Evolutionary conservation across 2,329 filamentous ascomycete genomes (phyloP).

Genomic region (Arthroderma uncinatum): DNA sequence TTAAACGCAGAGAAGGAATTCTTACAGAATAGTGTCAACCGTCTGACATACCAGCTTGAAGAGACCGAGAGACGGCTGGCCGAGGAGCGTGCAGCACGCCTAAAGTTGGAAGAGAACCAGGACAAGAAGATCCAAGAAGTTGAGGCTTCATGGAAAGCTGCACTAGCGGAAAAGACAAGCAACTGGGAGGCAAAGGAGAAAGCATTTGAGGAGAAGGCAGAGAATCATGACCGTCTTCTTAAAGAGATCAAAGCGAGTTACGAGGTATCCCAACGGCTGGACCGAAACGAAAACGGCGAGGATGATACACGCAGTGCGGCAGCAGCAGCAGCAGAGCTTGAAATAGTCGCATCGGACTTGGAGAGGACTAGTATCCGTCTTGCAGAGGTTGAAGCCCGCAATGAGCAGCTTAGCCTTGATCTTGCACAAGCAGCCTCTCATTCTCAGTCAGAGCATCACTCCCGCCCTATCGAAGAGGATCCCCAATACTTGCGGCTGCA

Average conservation of each 20-base stretch:
- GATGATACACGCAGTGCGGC: slow-evolving; percentile 48
- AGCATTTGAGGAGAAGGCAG: slow-evolving; percentile 80
- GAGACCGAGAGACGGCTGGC: slow-evolving; percentile 72
- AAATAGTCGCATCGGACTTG: slow-evolving; percentile 83
- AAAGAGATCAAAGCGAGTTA: slow-evolving; percentile 96
- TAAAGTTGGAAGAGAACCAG: slow-evolving; percentile 63
- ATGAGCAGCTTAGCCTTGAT: slow-evolving; percentile 84
- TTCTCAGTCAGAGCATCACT: slow-evolving; percentile 47
- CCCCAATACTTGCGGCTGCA: slow-evolving; percentile 76
- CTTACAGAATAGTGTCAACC: slow-evolving; percentile 65
- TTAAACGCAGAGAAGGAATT: slow-evolving; percentile 80
- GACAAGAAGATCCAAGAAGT: slow-evolving; percentile 79
- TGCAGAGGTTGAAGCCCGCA: slow-evolving; percentile 83
- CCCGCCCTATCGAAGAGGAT: slow-evolving; percentile 67
- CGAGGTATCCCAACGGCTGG: slow-evolving; percentile 85
- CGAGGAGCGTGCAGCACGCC: slow-evolving; percentile 59
- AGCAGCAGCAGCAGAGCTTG: slow-evolving; percentile 78
- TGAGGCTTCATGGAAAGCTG: slow-evolving; percentile 78
- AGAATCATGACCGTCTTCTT: slow-evolving; percentile 81
- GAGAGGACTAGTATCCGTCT: slow-evolving; percentile 79
- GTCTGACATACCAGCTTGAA: slow-evolving; percentile 69
- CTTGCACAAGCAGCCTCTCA: slow-evolving; percentile 79
- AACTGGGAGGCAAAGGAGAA: slow-evolving; percentile 96
- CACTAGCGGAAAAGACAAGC: slow-evolving; percentile 83
- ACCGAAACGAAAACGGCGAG: slow-evolving; percentile 55